Base-by-base conservation (phyloP, 495 filamentous ascomycete species). In the Penicillium ucsense region DNA sequence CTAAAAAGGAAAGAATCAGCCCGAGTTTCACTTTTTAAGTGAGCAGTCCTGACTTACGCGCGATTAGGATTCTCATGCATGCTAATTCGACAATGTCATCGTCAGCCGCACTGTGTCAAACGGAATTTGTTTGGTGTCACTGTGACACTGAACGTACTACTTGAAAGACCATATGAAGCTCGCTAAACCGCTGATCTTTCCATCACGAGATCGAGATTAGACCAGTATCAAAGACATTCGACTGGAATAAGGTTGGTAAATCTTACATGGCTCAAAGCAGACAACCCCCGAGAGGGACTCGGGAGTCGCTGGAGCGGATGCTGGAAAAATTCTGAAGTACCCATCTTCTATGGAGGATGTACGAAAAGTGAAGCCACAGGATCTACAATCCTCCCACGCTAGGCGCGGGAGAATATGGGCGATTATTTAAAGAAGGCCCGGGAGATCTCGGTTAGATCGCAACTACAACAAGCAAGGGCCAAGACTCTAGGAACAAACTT, bases 221-320 rank as follows among this genome's bases (percentile, higher is more conserved):
- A 20, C 20, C 20, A 20, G 20, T 20, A 20, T 20, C 20, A 20
- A 20, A 20, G 20, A 20, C 20, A 20, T 20, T 20, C 20, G 20
- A 20, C 20, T 20, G 1, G 20, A 20, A 20, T 20, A 20, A 48
- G 32, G 46, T 42, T 32, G 29, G 33, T 6, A 27, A 43, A n/a
- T 39, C 47, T 47, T 68, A 85, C 73, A 67, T 95, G 89, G 39
- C 90, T 53, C 12, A 82, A 45, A 12, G 84, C 76, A 9, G 89
- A 92, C 42, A 85, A 39, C 41, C 77, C 78, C 50, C 80, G 71
- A 4, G 83, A 84, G 0, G 88, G 89, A 49, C 87, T 86, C 28
- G 72, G 33, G 8, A 88, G 57, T 38, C 85, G 72, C 60, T 92
- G 88, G 31, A 90, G 72, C 7, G 83, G 85, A 67, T 92, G 88